Evolutionary conservation across 2,329 filamentous ascomycete species (phyloP), one percentile per base, ranked within the genome.

Genomic region (Talaromyces verruculosus): DNA sequence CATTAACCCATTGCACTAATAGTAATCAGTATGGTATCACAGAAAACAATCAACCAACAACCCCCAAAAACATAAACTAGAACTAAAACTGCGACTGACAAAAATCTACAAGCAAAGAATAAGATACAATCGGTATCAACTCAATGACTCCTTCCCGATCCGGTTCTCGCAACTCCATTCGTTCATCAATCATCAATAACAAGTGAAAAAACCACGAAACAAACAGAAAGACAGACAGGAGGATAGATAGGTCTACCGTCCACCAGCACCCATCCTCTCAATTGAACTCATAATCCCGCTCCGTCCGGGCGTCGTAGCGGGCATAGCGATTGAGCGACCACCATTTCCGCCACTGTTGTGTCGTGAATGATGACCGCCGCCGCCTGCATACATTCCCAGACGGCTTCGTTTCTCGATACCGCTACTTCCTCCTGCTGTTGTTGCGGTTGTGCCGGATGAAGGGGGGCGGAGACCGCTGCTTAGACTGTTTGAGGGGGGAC

Each of bases 241-340:
- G 28, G 10, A 25, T 33, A n/a, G 11, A 39, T 37, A 45, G 39
- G n/a, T 41, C 47, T 67, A 69, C 55, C 57, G 61, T 17, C 66
- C 62, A 70, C 73, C 63, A 11, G 84, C 88, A 10, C 92, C 92
- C 92, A 96, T 96, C 79, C 89, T 88, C 82, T 96, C 92, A 76
- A 96, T 95, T 19, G 90, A 92, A 71, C 85, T 90, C 89, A 96
- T 89, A 73, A 95, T 90, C 65, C 90, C 88, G 73, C 89, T 91
- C 72, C 91, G 84, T 15, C 80, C 79, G 8, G 78, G 76, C 10
- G 62, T 64, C n/a, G 62, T 57, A 1, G 74, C 75, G 45, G 75
- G 74, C 30, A 77, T 73, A 15, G 75, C 76, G 67, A 78, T 78
- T 10, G 62, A 64, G 39, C 62, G 62, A 2, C 75, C 75, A 17